Percentiles rank a stretch among this genome's conserved stretches.
Conservation (phyloP, 805 yeast genomes). For the Lipomyces yamadae region DNA sequence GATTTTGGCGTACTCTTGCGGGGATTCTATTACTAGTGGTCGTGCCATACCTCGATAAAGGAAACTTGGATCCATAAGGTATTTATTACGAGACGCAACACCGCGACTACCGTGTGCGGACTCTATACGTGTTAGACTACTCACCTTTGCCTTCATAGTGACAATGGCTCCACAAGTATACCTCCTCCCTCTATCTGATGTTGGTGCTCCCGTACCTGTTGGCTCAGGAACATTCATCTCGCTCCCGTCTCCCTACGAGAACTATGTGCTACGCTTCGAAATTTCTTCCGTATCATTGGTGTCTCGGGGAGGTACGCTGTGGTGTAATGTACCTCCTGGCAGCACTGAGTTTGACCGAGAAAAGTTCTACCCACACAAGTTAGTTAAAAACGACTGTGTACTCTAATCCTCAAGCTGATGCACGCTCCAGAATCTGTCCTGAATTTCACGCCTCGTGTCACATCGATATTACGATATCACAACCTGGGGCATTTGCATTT, state of each 20-base stretch:
- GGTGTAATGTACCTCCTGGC: constrained; percentile 71
- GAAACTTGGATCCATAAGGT: not conserved
- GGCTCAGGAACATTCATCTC: constrained; percentile 47
- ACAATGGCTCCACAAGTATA: constrained; percentile 17
- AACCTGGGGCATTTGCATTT: constrained; percentile 81
- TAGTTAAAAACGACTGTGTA: constrained; percentile 1
- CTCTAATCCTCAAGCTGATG: not conserved
- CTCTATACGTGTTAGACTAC: not conserved
- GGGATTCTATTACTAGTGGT: not conserved
- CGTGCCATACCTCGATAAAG: not conserved
- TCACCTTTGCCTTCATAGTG: not conserved
- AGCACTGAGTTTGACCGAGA: constrained; percentile 59
- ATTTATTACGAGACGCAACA: not conserved
- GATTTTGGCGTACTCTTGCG: not conserved
- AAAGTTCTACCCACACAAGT: constrained; percentile 57
- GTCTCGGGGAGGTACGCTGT: constrained; percentile 69
- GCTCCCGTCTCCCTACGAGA: constrained; percentile 49
- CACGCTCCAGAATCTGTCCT: constrained; percentile 44
- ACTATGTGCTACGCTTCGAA: constrained; percentile 58
- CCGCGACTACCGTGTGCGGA: not conserved
- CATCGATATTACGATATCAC: constrained; percentile 63
- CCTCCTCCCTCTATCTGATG: constrained; percentile 34
- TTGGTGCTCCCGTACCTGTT: constrained; percentile 40
- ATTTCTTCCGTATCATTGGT: constrained; percentile 78
- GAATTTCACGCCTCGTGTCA: constrained; percentile 67